phyloP scores from a whole-genome alignment of 106 monocot genomes.

The Cymbidium sinense region DNA sequence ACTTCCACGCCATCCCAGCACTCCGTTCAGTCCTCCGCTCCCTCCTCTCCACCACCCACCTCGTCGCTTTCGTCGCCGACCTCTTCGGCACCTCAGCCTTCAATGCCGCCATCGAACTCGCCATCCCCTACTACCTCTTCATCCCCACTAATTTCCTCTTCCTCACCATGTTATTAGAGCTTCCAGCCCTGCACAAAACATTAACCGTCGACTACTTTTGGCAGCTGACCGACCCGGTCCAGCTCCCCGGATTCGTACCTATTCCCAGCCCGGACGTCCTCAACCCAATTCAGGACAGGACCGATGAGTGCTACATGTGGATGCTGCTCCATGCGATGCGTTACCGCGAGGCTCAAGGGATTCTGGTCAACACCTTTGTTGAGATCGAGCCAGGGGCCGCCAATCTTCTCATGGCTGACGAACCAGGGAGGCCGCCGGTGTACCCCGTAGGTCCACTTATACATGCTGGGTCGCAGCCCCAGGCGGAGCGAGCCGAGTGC shows the following conservation, averaged over 20 bases:
- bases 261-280: constrained; percentile 22
- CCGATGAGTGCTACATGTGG: constrained; percentile 14
- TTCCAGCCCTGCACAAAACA: constrained; percentile 16
- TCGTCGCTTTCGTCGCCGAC: constrained; percentile 43
- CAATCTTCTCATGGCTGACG: not conserved
- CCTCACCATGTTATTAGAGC: constrained; percentile 22
- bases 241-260: constrained; percentile 41
- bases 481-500: not conserved
- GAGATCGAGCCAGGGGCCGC: constrained; percentile 23
- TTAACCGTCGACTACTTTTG: constrained; percentile 22
- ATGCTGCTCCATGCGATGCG: not conserved
- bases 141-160: constrained; percentile 16
- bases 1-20: constrained; percentile 26
- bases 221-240: constrained; percentile 29
- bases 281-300: constrained; percentile 22
- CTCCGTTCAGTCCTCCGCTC: constrained; percentile 8
- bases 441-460: constrained; percentile 7
- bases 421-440: not conserved
- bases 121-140: constrained; percentile 34
- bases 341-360: constrained; percentile 18
- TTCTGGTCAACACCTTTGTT: constrained; percentile 41
- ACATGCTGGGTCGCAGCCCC: too few relatives aligned
- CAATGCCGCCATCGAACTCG: constrained; percentile 22
- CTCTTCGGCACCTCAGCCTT: constrained; percentile 31
- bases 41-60: constrained; percentile 7